phyloP scores from a whole-genome alignment of 495 filamentous ascomycete species.

The Oleoguttula mirabilis region DNA sequence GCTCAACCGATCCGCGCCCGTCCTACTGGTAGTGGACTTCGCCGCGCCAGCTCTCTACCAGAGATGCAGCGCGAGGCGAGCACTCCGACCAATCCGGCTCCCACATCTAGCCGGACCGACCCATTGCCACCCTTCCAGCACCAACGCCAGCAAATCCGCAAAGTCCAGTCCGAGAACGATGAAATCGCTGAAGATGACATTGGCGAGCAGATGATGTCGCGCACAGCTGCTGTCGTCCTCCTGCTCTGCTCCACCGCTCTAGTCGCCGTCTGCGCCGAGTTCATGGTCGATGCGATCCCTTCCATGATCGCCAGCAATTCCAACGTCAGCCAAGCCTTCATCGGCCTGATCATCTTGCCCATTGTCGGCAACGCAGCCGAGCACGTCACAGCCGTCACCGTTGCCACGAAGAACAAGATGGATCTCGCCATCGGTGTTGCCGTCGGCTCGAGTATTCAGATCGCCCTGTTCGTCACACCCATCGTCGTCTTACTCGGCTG shows the following conservation, averaged over 20 bases:
- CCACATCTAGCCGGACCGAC: conserved; percentile 23
- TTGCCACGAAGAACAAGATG: conserved; percentile 93
- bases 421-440: conserved; percentile 85
- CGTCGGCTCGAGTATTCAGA: conserved; percentile 78
- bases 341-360: conserved; percentile 78
- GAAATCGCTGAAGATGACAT: conserved; percentile 24
- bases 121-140: conserved; percentile 28
- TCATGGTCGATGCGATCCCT: conserved; percentile 71
- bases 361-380: conserved; percentile 90
- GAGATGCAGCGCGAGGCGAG: conserved; percentile 30
- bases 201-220: conserved; percentile 47
- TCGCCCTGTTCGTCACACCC: conserved; percentile 81
- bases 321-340: conserved; percentile 61
- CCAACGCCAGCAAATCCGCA: conserved; percentile 15
- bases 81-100: conserved; percentile 25
- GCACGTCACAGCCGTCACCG: conserved; percentile 79
- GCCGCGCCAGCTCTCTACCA: conserved; percentile 69
- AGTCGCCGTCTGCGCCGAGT: conserved; percentile 78
- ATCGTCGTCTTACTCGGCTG: conserved; percentile 82
- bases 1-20: conserved; percentile 5
- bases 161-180: conserved; percentile 1
- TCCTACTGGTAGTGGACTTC: conserved; percentile 45
- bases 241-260: conserved; percentile 64
- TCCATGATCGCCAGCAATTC: conserved; percentile 49
- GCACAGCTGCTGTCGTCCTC: conserved; percentile 59